phyloP scores from a whole-genome alignment of 495 filamentous ascomycete species.

The Margaritispora aquatica region DNA sequence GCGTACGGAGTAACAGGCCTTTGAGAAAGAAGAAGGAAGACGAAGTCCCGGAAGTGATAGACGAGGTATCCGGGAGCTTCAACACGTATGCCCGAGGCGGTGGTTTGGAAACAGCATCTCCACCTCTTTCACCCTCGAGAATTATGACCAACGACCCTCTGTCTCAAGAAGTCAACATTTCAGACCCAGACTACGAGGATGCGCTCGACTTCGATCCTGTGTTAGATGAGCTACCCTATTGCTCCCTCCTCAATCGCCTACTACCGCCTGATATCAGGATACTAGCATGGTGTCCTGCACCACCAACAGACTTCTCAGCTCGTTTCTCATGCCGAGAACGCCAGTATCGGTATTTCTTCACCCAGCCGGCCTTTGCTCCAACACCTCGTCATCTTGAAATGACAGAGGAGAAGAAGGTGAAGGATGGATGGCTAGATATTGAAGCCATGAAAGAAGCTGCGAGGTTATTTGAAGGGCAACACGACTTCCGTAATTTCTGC shows the following conservation, averaged over 20 bases:
- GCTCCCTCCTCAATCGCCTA: conserved; percentile 72
- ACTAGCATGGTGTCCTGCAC: conserved; percentile 86
- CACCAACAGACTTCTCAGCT: conserved; percentile 74
- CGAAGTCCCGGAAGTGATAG: neutral
- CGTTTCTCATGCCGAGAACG: conserved; percentile 90
- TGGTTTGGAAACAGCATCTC: conserved; percentile 10
- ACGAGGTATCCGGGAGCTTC: conserved; percentile 15
- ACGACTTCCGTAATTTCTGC: conserved; percentile 98
- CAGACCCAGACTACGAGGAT: conserved; percentile 26
- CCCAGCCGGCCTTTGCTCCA: conserved; percentile 78
- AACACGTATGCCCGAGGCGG: conserved; percentile 12
- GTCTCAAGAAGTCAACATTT: conserved; percentile 7
- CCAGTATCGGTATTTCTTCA: conserved; percentile 95
- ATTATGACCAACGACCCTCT: neutral
- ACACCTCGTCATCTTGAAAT: conserved; percentile 29
- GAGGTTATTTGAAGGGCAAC: conserved; percentile 66
- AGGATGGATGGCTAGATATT: conserved; percentile 63
- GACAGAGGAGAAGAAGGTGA: conserved; percentile 10
- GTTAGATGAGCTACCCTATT: conserved; percentile 77
- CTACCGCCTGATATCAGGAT: conserved; percentile 85
- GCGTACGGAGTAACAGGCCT: conserved; percentile 73
- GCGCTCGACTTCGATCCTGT: conserved; percentile 62
- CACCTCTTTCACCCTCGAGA: conserved; percentile 9
- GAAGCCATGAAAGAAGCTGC: conserved; percentile 80
- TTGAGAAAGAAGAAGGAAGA: conserved; percentile 23